phyloP scores from a whole-genome alignment of 306 rosid genomes.

The Dalbergia oliveri region DNA sequence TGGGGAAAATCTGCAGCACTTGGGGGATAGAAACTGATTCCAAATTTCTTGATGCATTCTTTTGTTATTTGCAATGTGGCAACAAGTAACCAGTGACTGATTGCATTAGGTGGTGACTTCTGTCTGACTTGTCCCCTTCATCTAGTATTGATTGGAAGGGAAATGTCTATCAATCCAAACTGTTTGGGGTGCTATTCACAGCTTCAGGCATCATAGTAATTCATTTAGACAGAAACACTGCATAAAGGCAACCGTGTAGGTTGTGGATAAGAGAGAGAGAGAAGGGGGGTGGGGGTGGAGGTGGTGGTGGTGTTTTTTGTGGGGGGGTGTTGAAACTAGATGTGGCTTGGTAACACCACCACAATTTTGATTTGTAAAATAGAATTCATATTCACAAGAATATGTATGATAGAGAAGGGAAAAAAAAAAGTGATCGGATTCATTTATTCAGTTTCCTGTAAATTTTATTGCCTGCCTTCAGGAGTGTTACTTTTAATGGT shows the following conservation, averaged over 20 bases:
- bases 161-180: slow-evolving; percentile 27
- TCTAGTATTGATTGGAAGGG: slow-evolving; percentile 14
- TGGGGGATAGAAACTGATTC: slow-evolving; percentile 43
- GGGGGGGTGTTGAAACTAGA: slow-evolving; percentile 50
- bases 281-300: not conserved
- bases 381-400: slow-evolving; percentile 68
- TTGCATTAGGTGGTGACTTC: slow-evolving; percentile 23
- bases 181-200: slow-evolving; percentile 47
- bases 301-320: too few relatives aligned
- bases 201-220: slow-evolving; percentile 43
- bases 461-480: slow-evolving; percentile 17
- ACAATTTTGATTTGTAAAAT: slow-evolving; percentile 98
- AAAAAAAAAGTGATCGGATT: slow-evolving; percentile 51
- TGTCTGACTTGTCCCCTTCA: slow-evolving; percentile 28
- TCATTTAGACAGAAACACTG: slow-evolving; percentile 53
- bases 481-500: not conserved
- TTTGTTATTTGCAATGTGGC: slow-evolving; percentile 48
- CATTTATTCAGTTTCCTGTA: slow-evolving; percentile 50
- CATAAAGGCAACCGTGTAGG: slow-evolving; percentile 46
- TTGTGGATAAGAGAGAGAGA: slow-evolving; percentile 47
- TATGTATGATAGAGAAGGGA: slow-evolving; percentile 71
- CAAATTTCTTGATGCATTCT: slow-evolving; percentile 49
- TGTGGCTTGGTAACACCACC: slow-evolving; percentile 79
- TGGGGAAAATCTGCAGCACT: slow-evolving; percentile 43
- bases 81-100: slow-evolving; percentile 44